Evolutionary conservation across 371 early-diverging fungal species (phyloP).

Genomic region (Haplosporangium sp.): DNA sequence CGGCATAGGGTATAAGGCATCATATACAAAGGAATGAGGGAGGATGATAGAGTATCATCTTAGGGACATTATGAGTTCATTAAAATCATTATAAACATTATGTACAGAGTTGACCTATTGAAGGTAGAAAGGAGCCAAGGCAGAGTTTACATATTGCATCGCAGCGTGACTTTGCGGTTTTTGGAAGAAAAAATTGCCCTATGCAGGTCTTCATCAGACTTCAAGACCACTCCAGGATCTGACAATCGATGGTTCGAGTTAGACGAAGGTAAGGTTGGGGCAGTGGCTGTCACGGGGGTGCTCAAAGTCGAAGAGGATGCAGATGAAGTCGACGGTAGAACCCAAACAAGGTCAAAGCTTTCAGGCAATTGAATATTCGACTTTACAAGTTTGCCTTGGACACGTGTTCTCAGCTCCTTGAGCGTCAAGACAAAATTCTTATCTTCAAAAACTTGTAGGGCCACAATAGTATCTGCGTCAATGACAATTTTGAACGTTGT

Average conservation of each 20-base stretch:
- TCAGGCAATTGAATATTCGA: conserved; percentile 47
- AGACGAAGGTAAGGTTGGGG: neutral
- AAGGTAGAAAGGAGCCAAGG: no score
- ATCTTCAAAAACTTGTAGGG: conserved; percentile 43
- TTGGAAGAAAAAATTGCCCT: conserved; percentile 30
- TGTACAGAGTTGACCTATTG: no score
- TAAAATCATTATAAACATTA: no score
- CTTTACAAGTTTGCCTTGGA: conserved; percentile 37
- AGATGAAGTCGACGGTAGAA: neutral
- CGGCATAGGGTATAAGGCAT: no score
- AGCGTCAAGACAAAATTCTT: conserved; percentile 31
- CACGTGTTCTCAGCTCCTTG: conserved; percentile 23
- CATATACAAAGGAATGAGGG: no score
- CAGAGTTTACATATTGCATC: conserved; percentile 16
- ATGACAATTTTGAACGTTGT: conserved; percentile 54
- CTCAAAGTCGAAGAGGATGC: neutral
- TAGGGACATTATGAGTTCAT: no score
- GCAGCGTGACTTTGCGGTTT: conserved; percentile 43
- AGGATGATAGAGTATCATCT: no score
- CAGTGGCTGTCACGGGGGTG: conserved; percentile 5
- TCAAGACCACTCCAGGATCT: conserved; percentile 18
- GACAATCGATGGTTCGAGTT: conserved; percentile 5
- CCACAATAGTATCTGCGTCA: conserved; percentile 54
- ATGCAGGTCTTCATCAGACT: conserved; percentile 34
- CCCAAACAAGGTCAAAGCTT: conserved; percentile 41